Conservation (phyloP, 1,139 yeast genomes). For the Yamadazyma songkhlaensis region DNA sequence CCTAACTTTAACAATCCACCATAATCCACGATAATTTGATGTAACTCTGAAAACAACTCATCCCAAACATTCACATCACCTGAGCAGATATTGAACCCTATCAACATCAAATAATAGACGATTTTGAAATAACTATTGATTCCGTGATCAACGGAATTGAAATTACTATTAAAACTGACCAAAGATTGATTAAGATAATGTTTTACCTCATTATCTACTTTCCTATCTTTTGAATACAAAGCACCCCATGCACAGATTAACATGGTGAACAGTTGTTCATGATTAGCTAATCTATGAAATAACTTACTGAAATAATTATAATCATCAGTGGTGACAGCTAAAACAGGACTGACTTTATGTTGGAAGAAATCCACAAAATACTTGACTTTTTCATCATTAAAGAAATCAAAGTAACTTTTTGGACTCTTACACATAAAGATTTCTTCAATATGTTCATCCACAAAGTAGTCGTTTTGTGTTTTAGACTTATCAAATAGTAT, state of each 20-base stretch:
- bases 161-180: neutral
- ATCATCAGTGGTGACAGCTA: slow-evolving; percentile 24
- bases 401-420: neutral
- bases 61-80: slow-evolving; percentile 44
- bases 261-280: slow-evolving; percentile 33
- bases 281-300: slow-evolving; percentile 34
- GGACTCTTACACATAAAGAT: neutral
- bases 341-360: slow-evolving; percentile 16
- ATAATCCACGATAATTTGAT: slow-evolving; percentile 46
- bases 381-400: slow-evolving; percentile 1
- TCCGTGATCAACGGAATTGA: neutral
- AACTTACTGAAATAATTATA: slow-evolving; percentile 44
- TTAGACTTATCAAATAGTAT: neutral
- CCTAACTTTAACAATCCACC: slow-evolving; percentile 47
- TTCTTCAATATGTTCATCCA: neutral
- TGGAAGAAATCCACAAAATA: slow-evolving; percentile 9
- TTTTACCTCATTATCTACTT: slow-evolving; percentile 14
- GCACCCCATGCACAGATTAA: slow-evolving; percentile 45
- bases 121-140: slow-evolving; percentile 17
- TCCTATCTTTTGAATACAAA: slow-evolving; percentile 14
- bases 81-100: slow-evolving; percentile 30
- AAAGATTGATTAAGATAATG: slow-evolving; percentile 18
- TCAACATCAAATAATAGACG: slow-evolving; percentile 21
- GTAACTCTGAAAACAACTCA: slow-evolving; percentile 16
- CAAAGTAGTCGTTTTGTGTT: neutral